These are phyloP conservation scores for Elongisporangium prolatum DNA, from an alignment of 352 stramenopile species.

Conservation along the genomic window DNA sequence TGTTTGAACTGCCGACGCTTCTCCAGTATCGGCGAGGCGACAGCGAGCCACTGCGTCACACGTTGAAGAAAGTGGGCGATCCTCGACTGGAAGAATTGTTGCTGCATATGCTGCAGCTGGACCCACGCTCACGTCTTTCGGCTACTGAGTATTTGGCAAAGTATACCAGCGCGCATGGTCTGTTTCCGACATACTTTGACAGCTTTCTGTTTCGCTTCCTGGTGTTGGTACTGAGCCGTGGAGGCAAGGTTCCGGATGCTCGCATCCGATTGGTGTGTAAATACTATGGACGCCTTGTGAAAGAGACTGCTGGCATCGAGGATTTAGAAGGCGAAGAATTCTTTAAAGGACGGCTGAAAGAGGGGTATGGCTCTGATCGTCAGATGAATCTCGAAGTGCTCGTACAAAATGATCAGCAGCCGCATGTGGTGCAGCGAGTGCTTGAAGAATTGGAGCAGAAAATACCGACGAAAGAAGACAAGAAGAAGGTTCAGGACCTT, in stretches of 20 bases:
- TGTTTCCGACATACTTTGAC: constrained; percentile 87
- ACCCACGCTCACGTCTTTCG: constrained; percentile 83
- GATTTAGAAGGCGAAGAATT: constrained; percentile 89
- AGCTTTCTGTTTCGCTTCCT: constrained; percentile 90
- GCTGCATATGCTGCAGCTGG: constrained; percentile 92
- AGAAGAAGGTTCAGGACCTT: constrained; percentile 12
- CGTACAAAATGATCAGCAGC: constrained; percentile 34
- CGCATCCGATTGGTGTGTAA: constrained; percentile 91
- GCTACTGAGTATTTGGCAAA: constrained; percentile 88
- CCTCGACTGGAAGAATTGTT: constrained; percentile 86
- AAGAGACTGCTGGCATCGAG: constrained; percentile 87
- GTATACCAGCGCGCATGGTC: constrained; percentile 52
- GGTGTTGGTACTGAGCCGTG: constrained; percentile 70
- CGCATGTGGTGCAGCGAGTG: constrained; percentile 69
- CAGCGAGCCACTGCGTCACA: constrained; percentile 64
- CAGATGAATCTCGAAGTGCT: constrained; percentile 40
- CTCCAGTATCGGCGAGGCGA: constrained; percentile 84
- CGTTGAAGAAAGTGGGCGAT: constrained; percentile 92
- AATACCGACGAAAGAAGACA: constrained; percentile 34
- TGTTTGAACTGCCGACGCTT: constrained; percentile 93
- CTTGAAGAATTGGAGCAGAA: constrained; percentile 57
- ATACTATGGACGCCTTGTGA: constrained; percentile 90
- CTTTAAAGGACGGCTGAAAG: constrained; percentile 82
- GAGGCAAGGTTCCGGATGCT: constrained; percentile 87
- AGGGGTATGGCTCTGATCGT: constrained; percentile 78